Evolutionary conservation across 495 filamentous ascomycete species (phyloP).

Genomic region (Aspergillus ellipticus): DNA sequence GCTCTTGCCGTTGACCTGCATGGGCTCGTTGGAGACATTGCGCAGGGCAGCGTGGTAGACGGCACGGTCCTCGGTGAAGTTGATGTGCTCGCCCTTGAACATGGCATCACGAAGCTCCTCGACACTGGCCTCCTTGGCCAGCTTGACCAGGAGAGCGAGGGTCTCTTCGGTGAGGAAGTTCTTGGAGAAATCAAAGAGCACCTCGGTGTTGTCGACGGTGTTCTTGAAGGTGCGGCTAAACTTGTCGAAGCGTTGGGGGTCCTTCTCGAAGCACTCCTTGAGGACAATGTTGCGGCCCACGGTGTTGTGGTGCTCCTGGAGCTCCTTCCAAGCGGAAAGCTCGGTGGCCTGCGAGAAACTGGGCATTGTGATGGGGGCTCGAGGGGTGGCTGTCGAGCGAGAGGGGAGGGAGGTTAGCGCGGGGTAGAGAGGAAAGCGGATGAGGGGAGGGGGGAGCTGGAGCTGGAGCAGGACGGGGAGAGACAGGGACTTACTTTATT

Average conservation of each 20-base stretch:
- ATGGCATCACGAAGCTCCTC: constrained; percentile 94
- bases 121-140: constrained; percentile 84
- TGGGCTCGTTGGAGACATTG: constrained; percentile 77
- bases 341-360: constrained; percentile 73
- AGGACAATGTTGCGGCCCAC: constrained; percentile 85
- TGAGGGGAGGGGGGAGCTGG: constrained; percentile 2
- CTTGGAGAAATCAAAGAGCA: constrained; percentile 98
- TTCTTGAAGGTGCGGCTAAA: constrained; percentile 83
- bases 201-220: constrained; percentile 70
- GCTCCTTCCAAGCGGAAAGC: constrained; percentile 77
- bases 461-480: constrained; percentile 5
- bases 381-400: constrained; percentile 9
- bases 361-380: constrained; percentile 39
- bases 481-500: constrained; percentile 3
- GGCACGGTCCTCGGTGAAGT: constrained; percentile 95
- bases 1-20: constrained; percentile 91
- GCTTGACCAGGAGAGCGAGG: constrained; percentile 74
- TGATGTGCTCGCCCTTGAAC: constrained; percentile 97
- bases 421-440: constrained; percentile 23
- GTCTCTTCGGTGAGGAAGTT: constrained; percentile 96
- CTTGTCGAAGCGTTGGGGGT: constrained; percentile 85
- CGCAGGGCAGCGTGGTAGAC: constrained; percentile 94
- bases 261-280: constrained; percentile 86
- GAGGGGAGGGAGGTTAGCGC: constrained; percentile 29
- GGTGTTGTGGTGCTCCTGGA: constrained; percentile 81